phyloP scores from a whole-genome alignment of 75 land plant species.

The Larix kaempferi region DNA sequence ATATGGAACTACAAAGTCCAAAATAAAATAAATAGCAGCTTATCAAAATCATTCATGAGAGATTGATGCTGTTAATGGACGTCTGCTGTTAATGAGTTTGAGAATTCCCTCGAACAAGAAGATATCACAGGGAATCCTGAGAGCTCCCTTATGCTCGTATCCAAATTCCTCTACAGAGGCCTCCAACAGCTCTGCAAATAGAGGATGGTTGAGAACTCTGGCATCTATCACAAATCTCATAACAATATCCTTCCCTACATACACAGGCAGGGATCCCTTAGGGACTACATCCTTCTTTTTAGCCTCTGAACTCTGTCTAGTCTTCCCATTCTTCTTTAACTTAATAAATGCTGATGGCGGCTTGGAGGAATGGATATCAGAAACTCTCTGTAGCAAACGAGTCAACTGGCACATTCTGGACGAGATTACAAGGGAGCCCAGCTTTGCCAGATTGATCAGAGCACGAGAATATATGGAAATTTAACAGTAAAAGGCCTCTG shows the following conservation, averaged over 20 bases:
- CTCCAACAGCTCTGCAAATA: conserved; percentile 26
- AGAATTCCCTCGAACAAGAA: conserved; percentile 19
- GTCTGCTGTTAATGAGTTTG: neutral
- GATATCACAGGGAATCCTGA: conserved; percentile 32
- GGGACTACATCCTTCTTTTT: neutral
- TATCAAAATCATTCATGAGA: too few relatives aligned
- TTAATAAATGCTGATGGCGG: neutral
- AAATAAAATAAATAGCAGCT: too few relatives aligned
- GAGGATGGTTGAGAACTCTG: conserved; percentile 18
- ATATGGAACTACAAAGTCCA: too few relatives aligned
- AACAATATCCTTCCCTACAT: conserved; percentile 26
- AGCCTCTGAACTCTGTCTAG: neutral
- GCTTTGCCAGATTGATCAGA: neutral
- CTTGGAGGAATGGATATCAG: neutral
- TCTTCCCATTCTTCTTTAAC: neutral
- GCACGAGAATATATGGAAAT: too few relatives aligned
- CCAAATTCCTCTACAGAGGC: conserved; percentile 34
- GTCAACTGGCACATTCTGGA: neutral
- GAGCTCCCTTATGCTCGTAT: conserved; percentile 32
- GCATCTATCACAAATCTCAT: conserved; percentile 29
- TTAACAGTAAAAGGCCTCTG: too few relatives aligned
- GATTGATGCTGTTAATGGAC: too few relatives aligned
- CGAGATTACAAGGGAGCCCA: neutral
- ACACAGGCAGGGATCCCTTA: conserved; percentile 35
- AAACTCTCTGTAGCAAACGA: neutral